Conservation (phyloP, 257 asterid genomes). For the Nicotiana benthamiana region DNA sequence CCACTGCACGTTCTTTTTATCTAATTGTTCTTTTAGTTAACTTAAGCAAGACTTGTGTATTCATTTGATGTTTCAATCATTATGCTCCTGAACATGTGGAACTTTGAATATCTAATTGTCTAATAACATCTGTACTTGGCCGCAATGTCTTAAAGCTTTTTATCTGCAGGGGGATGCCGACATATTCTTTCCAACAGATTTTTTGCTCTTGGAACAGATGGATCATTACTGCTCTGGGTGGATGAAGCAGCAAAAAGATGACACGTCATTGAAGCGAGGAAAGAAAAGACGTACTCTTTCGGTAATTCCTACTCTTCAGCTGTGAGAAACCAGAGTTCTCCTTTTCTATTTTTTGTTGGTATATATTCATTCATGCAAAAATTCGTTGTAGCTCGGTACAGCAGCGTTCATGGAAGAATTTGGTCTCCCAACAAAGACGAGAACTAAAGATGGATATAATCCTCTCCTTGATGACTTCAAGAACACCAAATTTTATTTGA, state of each 20-base stretch:
- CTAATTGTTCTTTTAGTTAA: background rate
- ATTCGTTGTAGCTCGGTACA: constrained; percentile 58
- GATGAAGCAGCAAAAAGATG: constrained; percentile 40
- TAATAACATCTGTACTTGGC: background rate
- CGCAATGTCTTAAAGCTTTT: background rate
- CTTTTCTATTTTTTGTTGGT: background rate
- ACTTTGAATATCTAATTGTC: background rate
- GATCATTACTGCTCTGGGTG: constrained; percentile 92
- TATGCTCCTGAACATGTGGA: background rate
- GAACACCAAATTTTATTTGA: constrained; percentile 84
- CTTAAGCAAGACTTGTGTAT: too few relatives aligned
- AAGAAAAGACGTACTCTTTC: constrained; percentile 79
- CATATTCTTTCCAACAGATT: constrained; percentile 96
- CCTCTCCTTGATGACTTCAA: constrained; percentile 96
- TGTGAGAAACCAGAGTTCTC: background rate
- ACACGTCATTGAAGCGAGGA: constrained; percentile 49
- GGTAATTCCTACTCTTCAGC: constrained; percentile 33
- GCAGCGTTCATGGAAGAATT: constrained; percentile 95
- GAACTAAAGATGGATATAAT: constrained; percentile 89
- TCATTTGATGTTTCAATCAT: background rate
- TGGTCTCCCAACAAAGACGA: constrained; percentile 85
- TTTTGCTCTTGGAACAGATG: constrained; percentile 74
- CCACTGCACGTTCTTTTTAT: too few relatives aligned
- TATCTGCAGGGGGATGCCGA: constrained; percentile 87
- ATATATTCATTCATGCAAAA: constrained; percentile 1